phyloP scores from a whole-genome alignment of 2,329 filamentous ascomycete genomes.

The Fusarium sp. region DNA sequence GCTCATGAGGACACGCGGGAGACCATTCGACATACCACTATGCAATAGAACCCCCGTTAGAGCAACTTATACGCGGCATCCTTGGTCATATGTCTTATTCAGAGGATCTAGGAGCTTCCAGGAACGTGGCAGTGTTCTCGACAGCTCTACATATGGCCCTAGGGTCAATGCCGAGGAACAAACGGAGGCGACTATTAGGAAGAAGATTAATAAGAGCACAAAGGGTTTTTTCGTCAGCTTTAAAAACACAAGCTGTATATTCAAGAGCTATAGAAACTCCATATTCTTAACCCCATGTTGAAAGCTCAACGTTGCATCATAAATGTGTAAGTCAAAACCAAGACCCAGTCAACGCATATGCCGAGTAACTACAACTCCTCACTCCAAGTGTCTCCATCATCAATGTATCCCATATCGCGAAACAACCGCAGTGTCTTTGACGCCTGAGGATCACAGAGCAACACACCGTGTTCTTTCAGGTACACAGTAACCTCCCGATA shows the following conservation, averaged over 20 bases:
- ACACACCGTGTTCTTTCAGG: constrained; percentile 19
- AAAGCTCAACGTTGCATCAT: neutral
- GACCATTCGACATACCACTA: neutral
- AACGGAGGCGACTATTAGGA: neutral
- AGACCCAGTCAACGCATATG: neutral
- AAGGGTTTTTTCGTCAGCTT: neutral
- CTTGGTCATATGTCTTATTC: neutral
- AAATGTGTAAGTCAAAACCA: too few species aligned
- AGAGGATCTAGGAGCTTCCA: neutral
- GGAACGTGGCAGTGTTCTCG: neutral
- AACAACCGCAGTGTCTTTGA: constrained; percentile 38
- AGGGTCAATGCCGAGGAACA: neutral
- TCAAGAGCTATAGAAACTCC: neutral
- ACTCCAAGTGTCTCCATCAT: neutral
- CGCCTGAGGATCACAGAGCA: constrained; percentile 35
- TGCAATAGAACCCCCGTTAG: neutral
- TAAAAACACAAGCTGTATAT: neutral
- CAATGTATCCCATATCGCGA: constrained; percentile 26
- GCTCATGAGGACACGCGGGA: neutral
- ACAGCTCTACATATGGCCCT: neutral
- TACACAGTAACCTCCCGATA: constrained; percentile 23
- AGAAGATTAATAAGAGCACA: neutral
- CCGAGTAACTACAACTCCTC: constrained; percentile 16
- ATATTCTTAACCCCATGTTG: neutral
- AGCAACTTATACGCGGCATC: neutral